Evolutionary conservation across 2,329 filamentous ascomycete species (phyloP), one percentile per base, ranked within the genome.

Genomic region (Sordariomycetes sp.): DNA sequence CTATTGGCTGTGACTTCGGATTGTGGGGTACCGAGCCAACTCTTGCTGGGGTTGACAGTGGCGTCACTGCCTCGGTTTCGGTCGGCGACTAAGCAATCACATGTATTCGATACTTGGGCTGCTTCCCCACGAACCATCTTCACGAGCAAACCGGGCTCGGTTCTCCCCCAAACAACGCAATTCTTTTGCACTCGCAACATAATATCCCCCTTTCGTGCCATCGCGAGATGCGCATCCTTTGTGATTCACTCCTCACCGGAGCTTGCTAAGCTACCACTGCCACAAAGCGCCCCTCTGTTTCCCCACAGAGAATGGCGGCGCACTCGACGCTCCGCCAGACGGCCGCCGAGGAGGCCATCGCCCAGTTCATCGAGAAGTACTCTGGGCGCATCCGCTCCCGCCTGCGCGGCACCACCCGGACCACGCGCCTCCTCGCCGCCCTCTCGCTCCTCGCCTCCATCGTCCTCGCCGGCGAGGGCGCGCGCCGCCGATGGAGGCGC

Each of bases 321-420:
- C 92, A 96, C 76, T 97, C 93, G 59, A 96, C 88, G 5, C 79
- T 97, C 65, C 84, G 85, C 64, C 76, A 79, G 64, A 80, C 81
- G 64, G 79, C 76, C 54, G 80, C 83, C 64, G 81, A 88, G 71
- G 85, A 88, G 71, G 81, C 86, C 66, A 75, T 91, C 67, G 78
- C 83, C 37, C 76, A 77, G 51, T 82, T 90, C 58, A 69, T 86
- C 65, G 76, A 83, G 57, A 83, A 81, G 65, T 87, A 86, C 72
- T 70, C 76, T 20, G 70, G 71, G 24, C 70, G 81, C 55, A 71
- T 85, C 57, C 76, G 76, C 61, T 72, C 75, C 59, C 78, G 76
- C 40, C 69, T 92, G 59, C 79, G 79, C 60, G 78, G 76, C 60
- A 88, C 88, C 3, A 88, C 90, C 3, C 85, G 81, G 63, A 83